A percentile compares a stretch with the other conserved stretches of the same genome.
phyloP scores from a whole-genome alignment of 495 filamentous ascomycete species.

The Xylaria scruposa region DNA sequence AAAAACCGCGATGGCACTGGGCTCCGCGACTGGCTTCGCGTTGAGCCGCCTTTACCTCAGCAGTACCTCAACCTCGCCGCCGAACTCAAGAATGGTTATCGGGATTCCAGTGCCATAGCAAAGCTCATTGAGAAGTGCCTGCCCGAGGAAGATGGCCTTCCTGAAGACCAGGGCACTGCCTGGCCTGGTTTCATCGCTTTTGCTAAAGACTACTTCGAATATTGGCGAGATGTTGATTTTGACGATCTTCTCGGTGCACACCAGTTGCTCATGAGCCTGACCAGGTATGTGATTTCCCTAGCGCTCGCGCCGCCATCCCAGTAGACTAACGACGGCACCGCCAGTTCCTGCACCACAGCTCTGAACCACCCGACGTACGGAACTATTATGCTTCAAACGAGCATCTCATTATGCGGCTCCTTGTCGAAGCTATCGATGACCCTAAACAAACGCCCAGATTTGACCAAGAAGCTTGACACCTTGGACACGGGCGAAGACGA shows the following conservation, averaged over 20 bases:
- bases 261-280: slow-evolving; percentile 69
- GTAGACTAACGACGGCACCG: slow-evolving; percentile 31
- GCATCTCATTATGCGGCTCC: slow-evolving; percentile 75
- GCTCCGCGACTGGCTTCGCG: slow-evolving; percentile 53
- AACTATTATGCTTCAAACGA: slow-evolving; percentile 75
- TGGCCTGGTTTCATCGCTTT: slow-evolving; percentile 80
- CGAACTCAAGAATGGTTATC: slow-evolving; percentile 66
- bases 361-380: slow-evolving; percentile 80
- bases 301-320: slow-evolving; percentile 15
- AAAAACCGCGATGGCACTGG: slow-evolving; percentile 46
- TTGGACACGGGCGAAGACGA: slow-evolving; percentile 60
- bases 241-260: slow-evolving; percentile 77
- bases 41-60: slow-evolving; percentile 55
- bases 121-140: slow-evolving; percentile 64
- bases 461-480: slow-evolving; percentile 63
- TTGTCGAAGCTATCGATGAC: slow-evolving; percentile 82
- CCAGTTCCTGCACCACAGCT: slow-evolving; percentile 77
- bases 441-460: slow-evolving; percentile 75
- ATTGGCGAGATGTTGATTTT: slow-evolving; percentile 78
- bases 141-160: slow-evolving; percentile 52
- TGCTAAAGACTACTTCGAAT: slow-evolving; percentile 78
- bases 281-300: slow-evolving; percentile 59
- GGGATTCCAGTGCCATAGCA: slow-evolving; percentile 61
- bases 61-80: slow-evolving; percentile 70
- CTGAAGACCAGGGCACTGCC: slow-evolving; percentile 60